Base-by-base conservation (phyloP, 352 stramenopile genomes). In the Globisporangium okanoganense region DNA sequence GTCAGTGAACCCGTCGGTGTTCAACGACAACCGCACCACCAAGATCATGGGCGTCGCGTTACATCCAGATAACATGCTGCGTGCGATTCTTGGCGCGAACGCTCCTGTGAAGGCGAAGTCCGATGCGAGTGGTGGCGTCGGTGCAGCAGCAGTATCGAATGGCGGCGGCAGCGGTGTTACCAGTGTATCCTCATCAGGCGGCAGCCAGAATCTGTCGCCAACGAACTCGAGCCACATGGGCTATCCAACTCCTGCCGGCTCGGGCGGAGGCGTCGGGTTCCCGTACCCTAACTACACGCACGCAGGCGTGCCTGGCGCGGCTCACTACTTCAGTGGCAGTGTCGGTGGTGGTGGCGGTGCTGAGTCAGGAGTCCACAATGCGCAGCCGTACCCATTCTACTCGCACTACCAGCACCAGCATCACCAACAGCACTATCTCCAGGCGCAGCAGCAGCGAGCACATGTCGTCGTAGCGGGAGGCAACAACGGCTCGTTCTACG, bases 61-160 rank as follows among this genome's bases (percentile, higher is more conserved):
- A 24, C 86, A 93, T 68, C 85, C 83, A 0, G 78, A 91, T 63
- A 95, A 95, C 65, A 82, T 88, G 43, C 55, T 95, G 27, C 82
- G 86, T 9, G 67, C 83, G 24, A 85, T 95, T 33, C 67, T 95
- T 24, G 82, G 84, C 0, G 29, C 75, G 10, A 67, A 74, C 35
- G 76, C 82, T 13, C 78, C 76, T 20, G 74, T 85, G 3, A 86
- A 87, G 41, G 66, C 63, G 4, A 86, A 84, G 47, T 69, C 77
- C 38, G 77, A 86, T 50, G 53, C 60, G 60, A 52, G 24, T 24
- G 38, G 24, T 24, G 38, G 38, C 24, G 45, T n/a, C 25, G 29
- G n/a, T 20, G 9, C 29, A 2, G 40, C 27, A 49, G 16, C n/a
- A 20, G 29, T 20, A 18, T 40, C 56, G 5, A 53, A 41, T 43